A percentile compares a stretch with the other conserved stretches of the same genome.
Conservation (phyloP, 1,284 basidiomycete genomes). For the Singerocomus inundabilis region DNA sequence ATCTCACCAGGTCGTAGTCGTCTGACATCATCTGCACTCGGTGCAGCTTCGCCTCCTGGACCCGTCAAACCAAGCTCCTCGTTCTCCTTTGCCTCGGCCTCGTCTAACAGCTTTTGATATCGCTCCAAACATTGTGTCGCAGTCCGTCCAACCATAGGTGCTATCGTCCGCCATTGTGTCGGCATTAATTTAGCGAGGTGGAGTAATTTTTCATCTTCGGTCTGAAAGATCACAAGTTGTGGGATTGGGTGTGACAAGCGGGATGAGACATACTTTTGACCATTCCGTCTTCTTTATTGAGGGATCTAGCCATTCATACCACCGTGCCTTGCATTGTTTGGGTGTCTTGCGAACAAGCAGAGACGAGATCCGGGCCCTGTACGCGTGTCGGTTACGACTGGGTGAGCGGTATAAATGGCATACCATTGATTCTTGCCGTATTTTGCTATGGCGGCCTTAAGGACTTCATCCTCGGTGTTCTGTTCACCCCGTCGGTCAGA, state of each 20-base stretch:
- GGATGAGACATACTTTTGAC: constrained; percentile 71
- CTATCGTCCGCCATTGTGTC: constrained; percentile 99
- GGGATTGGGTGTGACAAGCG: neutral
- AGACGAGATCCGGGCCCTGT: constrained; percentile 96
- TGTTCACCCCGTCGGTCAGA: constrained; percentile 32
- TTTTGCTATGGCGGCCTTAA: constrained; percentile 97
- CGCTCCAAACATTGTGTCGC: constrained; percentile 98
- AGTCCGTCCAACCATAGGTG: constrained; percentile 98
- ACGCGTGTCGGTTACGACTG: constrained; percentile 3
- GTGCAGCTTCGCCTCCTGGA: constrained; percentile 76
- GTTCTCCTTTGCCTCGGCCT: constrained; percentile 93
- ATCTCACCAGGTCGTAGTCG: constrained; percentile 94
- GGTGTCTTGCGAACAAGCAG: constrained; percentile 97
- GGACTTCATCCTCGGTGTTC: constrained; percentile 96
- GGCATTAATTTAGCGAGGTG: constrained; percentile 99
- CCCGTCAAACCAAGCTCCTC: constrained; percentile 90
- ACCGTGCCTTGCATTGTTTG: constrained; percentile 98
- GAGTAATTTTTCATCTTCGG: constrained; percentile 97
- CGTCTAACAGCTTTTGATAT: constrained; percentile 96
- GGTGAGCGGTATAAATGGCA: constrained; percentile 17
- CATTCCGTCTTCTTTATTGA: constrained; percentile 99
- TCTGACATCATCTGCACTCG: constrained; percentile 88
- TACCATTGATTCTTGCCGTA: constrained; percentile 97
- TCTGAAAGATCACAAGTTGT: constrained; percentile 42
- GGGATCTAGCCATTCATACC: constrained; percentile 99